Conservation (phyloP, 1,139 yeast genomes). For the Kodamaea arcana region DNA sequence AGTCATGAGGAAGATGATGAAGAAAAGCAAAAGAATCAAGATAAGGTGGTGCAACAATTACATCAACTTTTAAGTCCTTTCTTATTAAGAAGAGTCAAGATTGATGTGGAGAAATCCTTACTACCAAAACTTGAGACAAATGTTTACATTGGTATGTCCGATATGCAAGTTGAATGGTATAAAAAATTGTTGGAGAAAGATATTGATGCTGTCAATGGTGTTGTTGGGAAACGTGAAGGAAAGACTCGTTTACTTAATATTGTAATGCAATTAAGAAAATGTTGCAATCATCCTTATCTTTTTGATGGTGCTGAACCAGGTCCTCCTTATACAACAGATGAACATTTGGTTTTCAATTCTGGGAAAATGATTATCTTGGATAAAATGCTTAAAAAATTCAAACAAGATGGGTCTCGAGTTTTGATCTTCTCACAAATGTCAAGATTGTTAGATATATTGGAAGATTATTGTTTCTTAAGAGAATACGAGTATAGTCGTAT, state of each 20-base stretch:
- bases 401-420: constrained; percentile 81
- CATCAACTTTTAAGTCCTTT: constrained; percentile 87
- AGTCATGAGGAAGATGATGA: constrained; percentile 37
- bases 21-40: constrained; percentile 53
- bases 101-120: constrained; percentile 88
- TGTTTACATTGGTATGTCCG: constrained; percentile 88
- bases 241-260: constrained; percentile 86
- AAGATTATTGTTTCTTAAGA: constrained; percentile 85
- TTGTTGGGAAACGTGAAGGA: constrained; percentile 82
- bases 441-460: constrained; percentile 82
- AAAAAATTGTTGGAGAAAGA: constrained; percentile 85
- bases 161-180: constrained; percentile 93
- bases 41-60: constrained; percentile 74
- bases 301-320: constrained; percentile 99
- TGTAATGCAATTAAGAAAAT: constrained; percentile 94
- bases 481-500: constrained; percentile 86
- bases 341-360: constrained; percentile 80
- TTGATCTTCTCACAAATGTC: constrained; percentile 95
- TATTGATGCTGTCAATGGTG: constrained; percentile 94
- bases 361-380: constrained; percentile 91
- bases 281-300: constrained; percentile 94
- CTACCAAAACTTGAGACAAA: constrained; percentile 89
- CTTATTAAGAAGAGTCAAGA: constrained; percentile 79
- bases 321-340: constrained; percentile 96
- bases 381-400: constrained; percentile 68